Base-by-base conservation (phyloP, 345 rosid species). In the Noccaea bulbosa region DNA sequence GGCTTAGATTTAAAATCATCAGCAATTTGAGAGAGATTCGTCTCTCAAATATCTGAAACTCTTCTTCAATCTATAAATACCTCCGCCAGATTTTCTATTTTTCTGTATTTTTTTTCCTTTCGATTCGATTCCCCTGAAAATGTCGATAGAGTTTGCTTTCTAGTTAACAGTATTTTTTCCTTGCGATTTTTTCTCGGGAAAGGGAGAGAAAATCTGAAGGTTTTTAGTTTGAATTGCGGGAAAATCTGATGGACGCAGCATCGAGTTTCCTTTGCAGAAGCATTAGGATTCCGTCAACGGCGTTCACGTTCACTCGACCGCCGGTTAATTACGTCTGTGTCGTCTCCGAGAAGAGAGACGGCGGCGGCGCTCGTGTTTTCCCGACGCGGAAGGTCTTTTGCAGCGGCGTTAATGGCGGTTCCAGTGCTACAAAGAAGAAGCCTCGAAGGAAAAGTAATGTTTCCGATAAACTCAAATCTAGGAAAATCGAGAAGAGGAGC, bases 211-310 rank as follows among this genome's bases (percentile, higher is more conserved):
- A 45, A 67, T 44, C 59, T 55, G 11, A 62, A 40, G 17, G 3
- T 39, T 22, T 7, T 22, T 7, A 12, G 47, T 38, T 53, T 41
- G 24, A 49, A 54, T 61, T 7, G 56, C 10, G 9, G 16, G 7
- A 37, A 22, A 65, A 32, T 79, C 81, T 68, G 58, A 79, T 84
- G 84, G 86, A 81, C 34, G 75, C 70, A 50, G 85, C 80, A 15
- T 84, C 88, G 8, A 81, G 81, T 77, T 65, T 74, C 54, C 57
- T 70, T n/a, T 72, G 77, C 57, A 78, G 83, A 80, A 87, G 83
- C 80, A 70, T 81, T 54, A 41, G 74, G 70, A 75, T 75, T 40
- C 81, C 80, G 33, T 72, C 66, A 32, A 78, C 81, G 34, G 79
- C 72, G 47, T 62, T 71, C 22, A 57, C 79, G 6, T 81, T 83